Conservation (phyloP, 768 basidiomycete genomes). For the Dentipellis fragilis region DNA sequence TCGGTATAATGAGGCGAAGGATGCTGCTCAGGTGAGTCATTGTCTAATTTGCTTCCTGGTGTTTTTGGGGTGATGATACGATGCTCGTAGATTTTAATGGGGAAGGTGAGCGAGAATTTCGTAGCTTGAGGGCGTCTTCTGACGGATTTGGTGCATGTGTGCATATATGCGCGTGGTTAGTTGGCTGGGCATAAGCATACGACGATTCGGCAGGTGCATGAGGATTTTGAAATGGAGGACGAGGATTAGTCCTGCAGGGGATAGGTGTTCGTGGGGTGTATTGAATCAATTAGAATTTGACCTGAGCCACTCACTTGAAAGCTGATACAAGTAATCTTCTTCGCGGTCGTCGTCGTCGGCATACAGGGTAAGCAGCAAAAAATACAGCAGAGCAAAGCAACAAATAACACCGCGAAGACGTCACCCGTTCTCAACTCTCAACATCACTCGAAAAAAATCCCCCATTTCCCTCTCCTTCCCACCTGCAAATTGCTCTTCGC, state of each 20-base stretch:
- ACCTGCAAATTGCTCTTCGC: too few species aligned
- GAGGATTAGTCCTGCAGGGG: slow-evolving; percentile 33
- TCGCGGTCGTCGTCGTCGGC: not conserved
- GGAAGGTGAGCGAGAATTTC: slow-evolving; percentile 36
- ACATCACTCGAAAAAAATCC: not conserved
- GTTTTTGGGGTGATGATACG: not conserved
- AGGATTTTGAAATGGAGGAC: slow-evolving; percentile 53
- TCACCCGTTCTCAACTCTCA: not conserved
- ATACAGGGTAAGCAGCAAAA: not conserved
- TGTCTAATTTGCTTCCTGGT: not conserved
- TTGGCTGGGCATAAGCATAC: slow-evolving; percentile 61
- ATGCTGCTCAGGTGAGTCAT: slow-evolving; percentile 54
- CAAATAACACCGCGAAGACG: not conserved
- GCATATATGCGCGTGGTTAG: slow-evolving; percentile 25
- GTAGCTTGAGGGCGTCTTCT: not conserved
- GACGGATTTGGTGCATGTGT: slow-evolving; percentile 3
- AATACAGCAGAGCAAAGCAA: not conserved
- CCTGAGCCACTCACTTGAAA: not conserved
- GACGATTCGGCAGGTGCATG: slow-evolving; percentile 66
- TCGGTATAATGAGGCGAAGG: slow-evolving; percentile 70
- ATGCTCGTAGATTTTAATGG: slow-evolving; percentile 55
- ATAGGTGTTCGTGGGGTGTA: not conserved
- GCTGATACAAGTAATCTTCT: not conserved
- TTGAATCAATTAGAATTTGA: not conserved
- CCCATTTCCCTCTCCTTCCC: too few species aligned